Conservation (phyloP, 352 stramenopile species). For the Phytopythium delawarense region DNA sequence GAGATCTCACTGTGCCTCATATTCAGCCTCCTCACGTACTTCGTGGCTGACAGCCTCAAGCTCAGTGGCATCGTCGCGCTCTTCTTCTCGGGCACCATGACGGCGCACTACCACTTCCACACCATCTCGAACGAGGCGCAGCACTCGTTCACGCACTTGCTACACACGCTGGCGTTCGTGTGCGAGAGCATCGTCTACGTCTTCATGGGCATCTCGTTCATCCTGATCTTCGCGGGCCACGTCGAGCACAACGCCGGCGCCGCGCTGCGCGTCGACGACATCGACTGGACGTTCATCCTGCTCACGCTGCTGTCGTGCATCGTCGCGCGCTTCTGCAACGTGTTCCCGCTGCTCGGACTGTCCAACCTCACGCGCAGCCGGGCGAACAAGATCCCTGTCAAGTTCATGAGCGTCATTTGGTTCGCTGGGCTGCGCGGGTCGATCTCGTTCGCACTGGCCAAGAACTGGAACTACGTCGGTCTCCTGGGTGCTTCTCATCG, state of each 20-base stretch:
- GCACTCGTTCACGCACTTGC: slow-evolving; percentile 79
- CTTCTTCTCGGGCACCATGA: slow-evolving; percentile 91
- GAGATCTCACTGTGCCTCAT: slow-evolving; percentile 86
- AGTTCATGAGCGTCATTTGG: slow-evolving; percentile 88
- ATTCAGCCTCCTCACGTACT: slow-evolving; percentile 84
- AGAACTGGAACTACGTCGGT: slow-evolving; percentile 82
- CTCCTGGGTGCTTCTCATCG: slow-evolving; percentile 62
- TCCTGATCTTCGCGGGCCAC: slow-evolving; percentile 79
- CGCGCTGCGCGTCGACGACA: slow-evolving; percentile 66
- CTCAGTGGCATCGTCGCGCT: slow-evolving; percentile 92
- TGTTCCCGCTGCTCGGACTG: slow-evolving; percentile 70
- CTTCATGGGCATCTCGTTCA: slow-evolving; percentile 84
- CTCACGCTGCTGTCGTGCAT: slow-evolving; percentile 74
- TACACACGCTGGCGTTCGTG: slow-evolving; percentile 80
- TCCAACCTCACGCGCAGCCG: slow-evolving; percentile 63
- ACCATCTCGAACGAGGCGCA: slow-evolving; percentile 78
- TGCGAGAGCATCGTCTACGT: slow-evolving; percentile 84
- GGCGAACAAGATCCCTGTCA: slow-evolving; percentile 56
- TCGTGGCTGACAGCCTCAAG: slow-evolving; percentile 70
- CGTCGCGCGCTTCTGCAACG: slow-evolving; percentile 66
- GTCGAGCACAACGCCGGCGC: slow-evolving; percentile 50
- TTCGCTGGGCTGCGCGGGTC: slow-evolving; percentile 92
- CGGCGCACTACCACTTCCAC: slow-evolving; percentile 85
- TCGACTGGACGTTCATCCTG: slow-evolving; percentile 77
- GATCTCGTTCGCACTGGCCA: slow-evolving; percentile 90